Base-by-base conservation (phyloP, 495 filamentous ascomycete genomes). In the Penicillium taxi region DNA sequence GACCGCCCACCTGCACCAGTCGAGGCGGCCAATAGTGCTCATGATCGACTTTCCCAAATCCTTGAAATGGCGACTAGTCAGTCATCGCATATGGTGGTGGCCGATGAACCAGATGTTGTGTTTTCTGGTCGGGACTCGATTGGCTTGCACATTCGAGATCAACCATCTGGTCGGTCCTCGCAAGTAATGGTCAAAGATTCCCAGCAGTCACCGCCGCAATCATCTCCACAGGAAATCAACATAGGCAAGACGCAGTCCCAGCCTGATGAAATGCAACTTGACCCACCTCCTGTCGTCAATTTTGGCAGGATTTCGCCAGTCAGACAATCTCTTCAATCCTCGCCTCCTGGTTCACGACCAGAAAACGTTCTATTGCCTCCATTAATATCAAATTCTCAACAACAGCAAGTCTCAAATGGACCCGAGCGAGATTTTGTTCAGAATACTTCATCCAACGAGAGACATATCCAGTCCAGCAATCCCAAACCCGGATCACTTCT, bases 171-270 rank as follows among this genome's bases (percentile, higher is more conserved):
- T 22, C 37, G 40, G 6, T 64, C 61, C 12, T 63, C 64, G 12
- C 67, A 68, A 35, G 32, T 59, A 6, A 52, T 66, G 29, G 61
- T 74, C 11, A 65, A 59, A 38, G 68, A 74, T 39, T 74, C 70
- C 15, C 70, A 74, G 40, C 54, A 56, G 31, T 67, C 69, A 18
- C 63, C 64, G 6, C 63, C 64, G 6, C 40, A 41, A 16, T 34
- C 39, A 22, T 46, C 50, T 1, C 42, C 41, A 1, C 39, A 20
- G 7, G 39, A 12, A 18, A 26, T 27, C 11, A 24, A 35, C 6
- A 8, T n/a, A 34, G 13, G 27, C 21, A 26, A 29, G 30, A 11
- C 30, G 6, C 35, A 37, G 1, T 27, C 42, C 21, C 38, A 22
- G 14, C 15, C 28, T 34, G 25, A 20, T 28, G 32, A 36, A 9